Conservation (phyloP, 2,329 filamentous ascomycete genomes). For the Acephala macrosclerotiorum region DNA sequence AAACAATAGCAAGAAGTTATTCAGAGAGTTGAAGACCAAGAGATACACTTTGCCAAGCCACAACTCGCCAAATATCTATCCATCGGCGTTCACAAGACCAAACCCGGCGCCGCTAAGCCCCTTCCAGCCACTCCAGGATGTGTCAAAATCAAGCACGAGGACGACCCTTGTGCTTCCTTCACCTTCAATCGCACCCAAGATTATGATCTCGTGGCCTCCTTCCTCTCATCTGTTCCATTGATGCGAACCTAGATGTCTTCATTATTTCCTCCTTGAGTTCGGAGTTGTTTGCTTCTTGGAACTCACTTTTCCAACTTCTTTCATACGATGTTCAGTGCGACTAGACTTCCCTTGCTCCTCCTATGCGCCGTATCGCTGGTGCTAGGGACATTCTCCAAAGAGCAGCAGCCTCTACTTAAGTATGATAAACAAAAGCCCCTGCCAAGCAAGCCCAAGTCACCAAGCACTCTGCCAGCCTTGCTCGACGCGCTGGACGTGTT, state of each 20-base stretch:
- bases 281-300: conserved; percentile 15
- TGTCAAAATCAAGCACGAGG: conserved; percentile 19
- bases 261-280: conserved; percentile 22
- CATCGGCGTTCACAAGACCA: not conserved
- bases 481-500: conserved; percentile 74
- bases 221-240: conserved; percentile 8
- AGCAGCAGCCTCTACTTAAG: conserved; percentile 16
- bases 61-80: not conserved
- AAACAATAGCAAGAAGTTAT: too few species aligned
- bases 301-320: conserved; percentile 12
- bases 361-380: conserved; percentile 9
- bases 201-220: conserved; percentile 27
- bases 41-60: not conserved
- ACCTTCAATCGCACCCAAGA: conserved; percentile 12
- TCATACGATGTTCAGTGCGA: conserved; percentile 30
- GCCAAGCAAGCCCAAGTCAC: conserved; percentile 21
- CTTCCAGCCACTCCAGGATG: not conserved
- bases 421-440: conserved; percentile 24
- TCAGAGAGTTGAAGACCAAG: too few species aligned
- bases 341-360: conserved; percentile 21
- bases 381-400: conserved; percentile 14
- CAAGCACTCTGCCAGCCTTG: conserved; percentile 35
- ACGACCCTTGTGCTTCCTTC: conserved; percentile 10
- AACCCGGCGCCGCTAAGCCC: conserved; percentile 5
- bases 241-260: conserved; percentile 35